phyloP scores from a whole-genome alignment of 345 rosid species.

The Syzygium aromaticum region DNA sequence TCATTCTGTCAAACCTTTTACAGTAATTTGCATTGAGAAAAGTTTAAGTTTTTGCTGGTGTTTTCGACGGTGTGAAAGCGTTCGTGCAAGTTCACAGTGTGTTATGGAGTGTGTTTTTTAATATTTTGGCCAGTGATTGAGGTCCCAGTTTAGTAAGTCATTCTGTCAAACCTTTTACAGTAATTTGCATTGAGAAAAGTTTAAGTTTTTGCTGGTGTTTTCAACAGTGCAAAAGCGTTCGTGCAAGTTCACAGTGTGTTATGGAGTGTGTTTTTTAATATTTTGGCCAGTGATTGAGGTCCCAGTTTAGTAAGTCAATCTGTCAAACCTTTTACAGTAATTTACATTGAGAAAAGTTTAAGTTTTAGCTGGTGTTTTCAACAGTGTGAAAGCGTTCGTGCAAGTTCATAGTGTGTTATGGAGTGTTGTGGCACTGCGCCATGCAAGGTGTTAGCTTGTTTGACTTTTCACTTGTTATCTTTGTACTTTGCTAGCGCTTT shows the following conservation, averaged over 20 bases:
- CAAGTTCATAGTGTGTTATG: not conserved
- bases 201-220: not conserved
- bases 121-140: not conserved
- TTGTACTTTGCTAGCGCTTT: not conserved
- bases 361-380: not conserved
- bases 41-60: not conserved
- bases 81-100: not conserved
- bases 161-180: not conserved
- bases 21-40: not conserved
- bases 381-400: not conserved
- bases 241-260: not conserved
- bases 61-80: not conserved
- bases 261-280: not conserved
- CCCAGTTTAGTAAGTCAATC: not conserved
- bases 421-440: not conserved
- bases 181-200: not conserved
- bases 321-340: not conserved
- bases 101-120: not conserved
- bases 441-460: not conserved
- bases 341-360: not conserved
- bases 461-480: not conserved
- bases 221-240: not conserved
- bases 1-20: not conserved
- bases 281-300: not conserved
- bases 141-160: not conserved